Conservation (phyloP, 2,329 filamentous ascomycete genomes). For the Colletotrichum ledebouriae region DNA sequence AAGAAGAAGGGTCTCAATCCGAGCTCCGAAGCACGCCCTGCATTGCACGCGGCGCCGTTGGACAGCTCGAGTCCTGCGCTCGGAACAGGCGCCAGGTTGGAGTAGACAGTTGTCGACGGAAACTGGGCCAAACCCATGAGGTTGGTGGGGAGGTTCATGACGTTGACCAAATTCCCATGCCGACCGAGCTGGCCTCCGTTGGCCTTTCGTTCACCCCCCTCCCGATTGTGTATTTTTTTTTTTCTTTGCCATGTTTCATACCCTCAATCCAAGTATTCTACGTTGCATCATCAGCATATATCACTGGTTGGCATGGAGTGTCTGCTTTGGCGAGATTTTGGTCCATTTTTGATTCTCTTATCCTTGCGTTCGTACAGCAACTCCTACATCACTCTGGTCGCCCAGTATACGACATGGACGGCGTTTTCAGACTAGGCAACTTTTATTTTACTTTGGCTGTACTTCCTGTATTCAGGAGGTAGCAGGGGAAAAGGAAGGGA, state of each 20-base stretch:
- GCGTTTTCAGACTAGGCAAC: conserved; percentile 12
- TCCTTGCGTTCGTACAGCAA: conserved; percentile 9
- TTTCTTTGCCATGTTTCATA: conserved; percentile 40
- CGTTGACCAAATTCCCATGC: conserved; percentile 27
- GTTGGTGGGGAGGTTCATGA: conserved; percentile 31
- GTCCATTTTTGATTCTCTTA: background rate
- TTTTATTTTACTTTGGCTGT: background rate
- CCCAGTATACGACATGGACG: conserved; percentile 30
- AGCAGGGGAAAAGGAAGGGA: background rate
- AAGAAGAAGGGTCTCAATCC: conserved; percentile 68
- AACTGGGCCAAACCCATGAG: conserved; percentile 34
- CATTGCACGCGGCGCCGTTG: conserved; percentile 87
- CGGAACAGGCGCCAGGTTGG: conserved; percentile 3
- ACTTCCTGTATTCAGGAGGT: conserved; percentile 1
- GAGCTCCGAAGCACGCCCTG: conserved; percentile 74
- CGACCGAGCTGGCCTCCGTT: conserved; percentile 41
- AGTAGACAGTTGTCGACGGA: background rate
- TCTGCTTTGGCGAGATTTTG: background rate
- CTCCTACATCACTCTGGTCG: conserved; percentile 14
- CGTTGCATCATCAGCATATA: conserved; percentile 39
- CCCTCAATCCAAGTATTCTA: conserved; percentile 41
- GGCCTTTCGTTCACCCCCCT: conserved; percentile 17
- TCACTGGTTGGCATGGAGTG: conserved; percentile 32
- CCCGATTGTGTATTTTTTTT: conserved; percentile 19
- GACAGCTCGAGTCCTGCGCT: conserved; percentile 68